Percentiles rank a stretch among this genome's conserved stretches.
These are phyloP conservation scores for Trypanosoma platydactyli DNA, from an alignment of 208 protist genomes.

Conservation along the genomic window DNA sequence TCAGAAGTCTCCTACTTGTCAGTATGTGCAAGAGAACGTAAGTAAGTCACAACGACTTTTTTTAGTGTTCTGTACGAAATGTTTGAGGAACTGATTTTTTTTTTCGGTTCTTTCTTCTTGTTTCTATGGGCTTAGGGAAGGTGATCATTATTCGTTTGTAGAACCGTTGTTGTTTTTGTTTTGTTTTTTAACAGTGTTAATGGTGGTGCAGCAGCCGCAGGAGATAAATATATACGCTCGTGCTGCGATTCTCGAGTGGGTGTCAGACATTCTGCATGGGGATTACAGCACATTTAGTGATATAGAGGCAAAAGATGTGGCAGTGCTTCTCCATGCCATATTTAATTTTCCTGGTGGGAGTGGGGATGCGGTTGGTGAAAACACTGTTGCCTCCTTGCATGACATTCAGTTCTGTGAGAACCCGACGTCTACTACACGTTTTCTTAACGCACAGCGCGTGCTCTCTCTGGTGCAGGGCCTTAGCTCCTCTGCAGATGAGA, in stretches of 20 bases:
- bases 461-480: constrained; percentile 48
- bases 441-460: constrained; percentile 66
- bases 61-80: no score
- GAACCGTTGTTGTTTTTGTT: constrained; percentile 6
- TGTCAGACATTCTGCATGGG: constrained; percentile 40
- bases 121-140: constrained; percentile 1
- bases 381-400: constrained; percentile 36
- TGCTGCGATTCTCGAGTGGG: constrained; percentile 62
- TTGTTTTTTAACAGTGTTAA: not conserved
- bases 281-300: constrained; percentile 50
- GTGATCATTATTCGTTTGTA: not conserved
- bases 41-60: no score
- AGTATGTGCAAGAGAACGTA: no score
- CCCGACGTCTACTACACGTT: constrained; percentile 30
- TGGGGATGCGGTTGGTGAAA: not conserved
- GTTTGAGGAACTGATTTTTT: not conserved
- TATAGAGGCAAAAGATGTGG: constrained; percentile 58
- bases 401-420: constrained; percentile 47
- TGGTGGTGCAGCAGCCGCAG: constrained; percentile 1
- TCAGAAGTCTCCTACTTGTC: no score
- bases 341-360: constrained; percentile 21
- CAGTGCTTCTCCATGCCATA: constrained; percentile 69
- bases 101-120: constrained; percentile 15
- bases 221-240: constrained; percentile 47
- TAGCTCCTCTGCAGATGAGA: constrained; percentile 26